phyloP scores from a whole-genome alignment of 192 early-diverging fungal genomes.

The Polychytrium aggregatum region DNA sequence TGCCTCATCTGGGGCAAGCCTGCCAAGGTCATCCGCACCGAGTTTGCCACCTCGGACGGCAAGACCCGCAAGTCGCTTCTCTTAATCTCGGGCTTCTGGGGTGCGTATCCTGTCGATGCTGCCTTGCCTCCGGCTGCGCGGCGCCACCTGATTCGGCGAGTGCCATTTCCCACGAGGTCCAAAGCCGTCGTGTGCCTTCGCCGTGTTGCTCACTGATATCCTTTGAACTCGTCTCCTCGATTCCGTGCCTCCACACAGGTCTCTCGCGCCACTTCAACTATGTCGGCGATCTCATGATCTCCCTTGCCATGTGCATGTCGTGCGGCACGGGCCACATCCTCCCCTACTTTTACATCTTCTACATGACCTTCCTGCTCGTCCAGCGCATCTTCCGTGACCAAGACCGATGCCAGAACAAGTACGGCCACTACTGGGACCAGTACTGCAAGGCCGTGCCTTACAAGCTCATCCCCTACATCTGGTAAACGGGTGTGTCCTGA shows the following conservation, averaged over 20 bases:
- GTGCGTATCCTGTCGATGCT: conserved; percentile 23
- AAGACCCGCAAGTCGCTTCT: conserved; percentile 53
- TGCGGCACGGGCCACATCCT: conserved; percentile 54
- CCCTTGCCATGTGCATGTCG: conserved; percentile 59
- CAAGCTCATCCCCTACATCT: conserved; percentile 33
- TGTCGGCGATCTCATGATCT: conserved; percentile 64
- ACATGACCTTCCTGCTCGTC: conserved; percentile 62
- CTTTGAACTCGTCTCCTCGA: too few species aligned
- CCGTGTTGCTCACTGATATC: too few species aligned
- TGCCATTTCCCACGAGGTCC: too few species aligned
- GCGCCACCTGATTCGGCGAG: too few species aligned
- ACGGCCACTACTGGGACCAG: conserved; percentile 72
- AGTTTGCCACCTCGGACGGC: conserved; percentile 62
- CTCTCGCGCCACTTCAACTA: conserved; percentile 79
- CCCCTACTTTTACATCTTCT: conserved; percentile 74
- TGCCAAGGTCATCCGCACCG: conserved; percentile 58
- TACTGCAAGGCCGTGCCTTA: conserved; percentile 51
- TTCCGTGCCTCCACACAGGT: conserved; percentile 10
- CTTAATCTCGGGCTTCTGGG: conserved; percentile 69
- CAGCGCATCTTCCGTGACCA: conserved; percentile 62
- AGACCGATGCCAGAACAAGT: conserved; percentile 61
- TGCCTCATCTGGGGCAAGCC: conserved; percentile 70
- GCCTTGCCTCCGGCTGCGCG: too few species aligned
- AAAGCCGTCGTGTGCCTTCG: too few species aligned
- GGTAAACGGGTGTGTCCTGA: too few species aligned